These are phyloP conservation scores for Taphrina wiesneri DNA, from an alignment of 1,139 yeast species.

Conservation along the genomic window DNA sequence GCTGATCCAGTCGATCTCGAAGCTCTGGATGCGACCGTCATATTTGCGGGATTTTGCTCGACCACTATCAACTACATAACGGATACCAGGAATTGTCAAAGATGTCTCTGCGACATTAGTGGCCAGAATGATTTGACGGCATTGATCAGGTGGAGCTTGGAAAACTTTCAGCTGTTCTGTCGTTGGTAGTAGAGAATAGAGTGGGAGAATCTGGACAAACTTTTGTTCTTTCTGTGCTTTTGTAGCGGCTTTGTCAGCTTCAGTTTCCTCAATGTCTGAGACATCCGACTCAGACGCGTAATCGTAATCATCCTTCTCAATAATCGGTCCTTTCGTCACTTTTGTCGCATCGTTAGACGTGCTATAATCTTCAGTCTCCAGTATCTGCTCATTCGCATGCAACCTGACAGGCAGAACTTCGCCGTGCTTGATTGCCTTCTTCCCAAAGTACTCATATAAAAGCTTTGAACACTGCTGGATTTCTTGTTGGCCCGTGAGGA, in stretches of 20 bases:
- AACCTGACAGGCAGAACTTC: neutral
- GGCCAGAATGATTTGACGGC: constrained; percentile 88
- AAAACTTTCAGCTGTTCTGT: constrained; percentile 93
- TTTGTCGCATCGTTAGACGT: constrained; percentile 58
- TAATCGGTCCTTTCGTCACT: constrained; percentile 23
- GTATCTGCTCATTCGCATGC: constrained; percentile 51
- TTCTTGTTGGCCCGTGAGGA: constrained; percentile 93
- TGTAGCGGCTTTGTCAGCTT: constrained; percentile 73
- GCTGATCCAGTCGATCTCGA: constrained; percentile 87
- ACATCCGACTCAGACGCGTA: constrained; percentile 42
- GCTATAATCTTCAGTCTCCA: constrained; percentile 86
- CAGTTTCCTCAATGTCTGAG: constrained; percentile 48
- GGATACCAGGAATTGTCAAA: constrained; percentile 90
- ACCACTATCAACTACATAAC: constrained; percentile 95
- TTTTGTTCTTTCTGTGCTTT: constrained; percentile 41
- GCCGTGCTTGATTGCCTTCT: neutral
- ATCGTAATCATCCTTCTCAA: constrained; percentile 13
- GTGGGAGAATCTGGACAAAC: constrained; percentile 85
- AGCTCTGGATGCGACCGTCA: constrained; percentile 85
- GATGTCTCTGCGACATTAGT: constrained; percentile 98
- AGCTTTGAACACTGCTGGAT: constrained; percentile 72
- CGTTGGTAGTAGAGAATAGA: constrained; percentile 89
- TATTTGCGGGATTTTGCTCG: constrained; percentile 84
- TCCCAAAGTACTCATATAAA: constrained; percentile 21
- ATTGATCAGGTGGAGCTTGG: constrained; percentile 77